These are phyloP conservation scores for Phialocephala subalpina DNA, from an alignment of 2,329 filamentous ascomycete genomes.

Conservation along the genomic window DNA sequence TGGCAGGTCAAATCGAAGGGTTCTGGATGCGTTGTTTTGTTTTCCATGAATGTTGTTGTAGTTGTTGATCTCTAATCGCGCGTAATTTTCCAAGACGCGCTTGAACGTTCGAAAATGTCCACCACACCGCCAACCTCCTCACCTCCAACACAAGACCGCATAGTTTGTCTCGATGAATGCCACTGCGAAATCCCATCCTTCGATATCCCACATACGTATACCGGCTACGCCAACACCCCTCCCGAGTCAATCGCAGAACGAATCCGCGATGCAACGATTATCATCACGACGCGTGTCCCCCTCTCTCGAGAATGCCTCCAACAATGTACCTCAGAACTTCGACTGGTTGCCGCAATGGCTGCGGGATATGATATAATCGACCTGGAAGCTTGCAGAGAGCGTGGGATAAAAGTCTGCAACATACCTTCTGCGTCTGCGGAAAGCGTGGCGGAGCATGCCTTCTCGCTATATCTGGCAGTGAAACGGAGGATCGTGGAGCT, in stretches of 20 bases:
- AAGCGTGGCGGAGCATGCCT: slow-evolving; percentile 45
- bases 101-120: no score
- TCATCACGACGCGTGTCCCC: slow-evolving; percentile 45
- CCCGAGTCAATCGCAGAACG: slow-evolving; percentile 31
- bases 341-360: slow-evolving; percentile 46
- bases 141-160: slow-evolving; percentile 11
- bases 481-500: slow-evolving; percentile 46
- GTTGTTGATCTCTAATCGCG: background rate
- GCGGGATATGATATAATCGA: slow-evolving; percentile 48
- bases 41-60: background rate
- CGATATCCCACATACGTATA: slow-evolving; percentile 29
- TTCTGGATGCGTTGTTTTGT: background rate
- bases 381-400: slow-evolving; percentile 42
- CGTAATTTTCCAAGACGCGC: background rate
- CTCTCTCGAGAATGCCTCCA: slow-evolving; percentile 41
- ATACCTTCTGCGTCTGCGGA: slow-evolving; percentile 46
- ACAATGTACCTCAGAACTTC: slow-evolving; percentile 41
- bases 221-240: slow-evolving; percentile 24
- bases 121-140: background rate
- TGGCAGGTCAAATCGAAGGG: background rate
- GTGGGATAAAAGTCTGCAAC: slow-evolving; percentile 47
- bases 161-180: slow-evolving; percentile 34
- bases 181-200: slow-evolving; percentile 27
- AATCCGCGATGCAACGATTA: slow-evolving; percentile 47
- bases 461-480: slow-evolving; percentile 42